Evolutionary conservation across 345 rosid species (phyloP), one percentile per base, ranked within the genome.

Genomic region (Euclidium syriacum): DNA sequence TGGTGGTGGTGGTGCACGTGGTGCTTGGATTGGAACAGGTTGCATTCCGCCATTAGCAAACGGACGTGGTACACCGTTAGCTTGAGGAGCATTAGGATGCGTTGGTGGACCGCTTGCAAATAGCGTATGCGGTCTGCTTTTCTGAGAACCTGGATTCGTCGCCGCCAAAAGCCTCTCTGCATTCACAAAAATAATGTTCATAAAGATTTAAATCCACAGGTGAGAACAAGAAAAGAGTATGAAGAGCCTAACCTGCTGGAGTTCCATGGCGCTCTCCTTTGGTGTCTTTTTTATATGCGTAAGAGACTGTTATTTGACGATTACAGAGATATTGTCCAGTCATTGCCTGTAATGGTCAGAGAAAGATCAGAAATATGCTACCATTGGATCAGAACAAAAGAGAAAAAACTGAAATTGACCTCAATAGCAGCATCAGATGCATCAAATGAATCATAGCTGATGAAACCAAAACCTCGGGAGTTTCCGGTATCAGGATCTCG

Each of bases 361-460:
- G 58, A 58, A 60, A 29, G 25, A 32, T 43, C 49, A 53, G 26
- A 24, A 66, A 39, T 22, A 32, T 12, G 50, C 36, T 7, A 29
- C 36, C 25, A 42, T 1, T 18, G 17, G 46, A 40, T 58, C 27
- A 36, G 42, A 57, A 4, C 6, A 30, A 11, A n/a, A n/a, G n/a
- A n/a, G n/a, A 1, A 14, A 14, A 12, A 34, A 38, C 7, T 34
- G 23, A 15, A 8, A 35, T 26, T 59, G 72, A 90, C 99, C 95
- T 95, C 99, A 38, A 90, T 95, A 57, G 97, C 99, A 43, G 97
- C 85, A 85, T 90, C 99, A 71, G 99, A 95, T 52, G 97, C 97
- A 67, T 90, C 95, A 63, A 95, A 95, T 35, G 99, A 95, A 64
- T 95, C 99, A 70, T 95, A 95, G 70, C 99, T 95, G 42, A 95